Base-by-base conservation (phyloP, 345 rosid genomes). In the Populus pruinosa region DNA sequence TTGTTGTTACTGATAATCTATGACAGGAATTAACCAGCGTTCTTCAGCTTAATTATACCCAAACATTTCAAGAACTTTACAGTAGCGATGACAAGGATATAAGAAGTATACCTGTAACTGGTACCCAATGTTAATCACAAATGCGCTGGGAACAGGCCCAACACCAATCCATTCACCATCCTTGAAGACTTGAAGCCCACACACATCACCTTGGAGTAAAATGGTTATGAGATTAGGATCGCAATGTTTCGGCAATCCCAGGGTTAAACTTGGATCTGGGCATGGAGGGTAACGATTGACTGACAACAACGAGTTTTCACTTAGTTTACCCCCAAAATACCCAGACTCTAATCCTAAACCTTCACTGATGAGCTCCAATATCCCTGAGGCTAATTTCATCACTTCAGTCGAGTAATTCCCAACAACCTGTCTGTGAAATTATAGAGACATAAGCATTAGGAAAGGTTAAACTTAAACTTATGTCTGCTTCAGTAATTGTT, bases 231-330 rank as follows among this genome's bases (percentile, higher is more conserved):
- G 59, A 31, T 27, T 70, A 2, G 67, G 70, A 68, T 79, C 82
- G 20, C 67, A 10, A 36, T 73, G 82, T 74, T 75, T 76, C n/a
- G 82, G 65, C n/a, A 83, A 49, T 78, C 90, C 90, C 11, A 84
- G 47, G 39, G 86, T 78, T 65, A 85, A 72, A 36, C 79, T 81
- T 18, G 88, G 88, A 27, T 84, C 77, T 20, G 87, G 88, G 73
- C 85, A 85, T 2, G 87, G 81, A 0, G 86, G 86, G 67, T 85
- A 80, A 67, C 75, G 47, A 63, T 85, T 82, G 2, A 85, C 43
- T 20, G 81, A 21, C 67, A 85, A 31, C 18, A 77, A n/a, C 6
- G 73, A 71, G 17, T 27, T 55, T 66, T 67, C 55, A 17, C 74
- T 65, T 17, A 64, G 65, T 33, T 49, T 65, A 25, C 59, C 33